Evolutionary conservation across 2,329 filamentous ascomycete species (phyloP).

Genomic region (Talaromyces atroroseus): DNA sequence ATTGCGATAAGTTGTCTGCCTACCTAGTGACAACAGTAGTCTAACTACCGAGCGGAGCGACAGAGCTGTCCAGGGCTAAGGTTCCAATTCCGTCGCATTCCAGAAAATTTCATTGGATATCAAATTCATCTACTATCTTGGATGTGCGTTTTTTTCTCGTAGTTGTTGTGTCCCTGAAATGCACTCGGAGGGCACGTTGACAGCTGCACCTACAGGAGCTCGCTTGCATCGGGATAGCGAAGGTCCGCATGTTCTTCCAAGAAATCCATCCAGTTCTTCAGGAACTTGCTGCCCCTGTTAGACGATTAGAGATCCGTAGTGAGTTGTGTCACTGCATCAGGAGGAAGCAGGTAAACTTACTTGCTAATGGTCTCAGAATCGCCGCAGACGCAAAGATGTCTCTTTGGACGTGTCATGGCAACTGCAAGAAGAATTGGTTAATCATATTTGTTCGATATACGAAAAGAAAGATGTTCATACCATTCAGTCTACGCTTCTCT

Average conservation of each 20-base stretch:
- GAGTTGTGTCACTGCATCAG: not conserved
- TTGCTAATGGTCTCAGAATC: constrained; percentile 88
- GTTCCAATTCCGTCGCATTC: not conserved
- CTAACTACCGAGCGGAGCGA: too few relatives aligned
- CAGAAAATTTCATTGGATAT: not conserved
- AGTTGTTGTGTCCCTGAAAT: not conserved
- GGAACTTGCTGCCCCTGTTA: constrained; percentile 71
- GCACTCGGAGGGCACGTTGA: not conserved
- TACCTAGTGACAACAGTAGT: too few relatives aligned
- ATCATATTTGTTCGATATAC: not conserved
- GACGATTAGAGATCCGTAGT: not conserved
- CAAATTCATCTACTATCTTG: not conserved
- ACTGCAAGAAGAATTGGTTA: constrained; percentile 49
- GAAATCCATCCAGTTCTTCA: constrained; percentile 86
- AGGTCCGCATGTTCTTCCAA: constrained; percentile 86
- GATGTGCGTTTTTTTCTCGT: not conserved
- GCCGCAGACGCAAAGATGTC: constrained; percentile 84
- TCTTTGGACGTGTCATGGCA: constrained; percentile 91
- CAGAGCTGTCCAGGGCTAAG: too few relatives aligned
- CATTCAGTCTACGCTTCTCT: constrained; percentile 87
- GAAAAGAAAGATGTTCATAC: constrained; percentile 47
- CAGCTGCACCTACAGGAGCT: constrained; percentile 23
- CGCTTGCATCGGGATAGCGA: constrained; percentile 67
- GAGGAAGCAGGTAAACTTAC: constrained; percentile 50
- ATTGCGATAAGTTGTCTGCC: not conserved